phyloP scores from a whole-genome alignment of 1,139 yeast genomes.

The Pichia sp. region DNA sequence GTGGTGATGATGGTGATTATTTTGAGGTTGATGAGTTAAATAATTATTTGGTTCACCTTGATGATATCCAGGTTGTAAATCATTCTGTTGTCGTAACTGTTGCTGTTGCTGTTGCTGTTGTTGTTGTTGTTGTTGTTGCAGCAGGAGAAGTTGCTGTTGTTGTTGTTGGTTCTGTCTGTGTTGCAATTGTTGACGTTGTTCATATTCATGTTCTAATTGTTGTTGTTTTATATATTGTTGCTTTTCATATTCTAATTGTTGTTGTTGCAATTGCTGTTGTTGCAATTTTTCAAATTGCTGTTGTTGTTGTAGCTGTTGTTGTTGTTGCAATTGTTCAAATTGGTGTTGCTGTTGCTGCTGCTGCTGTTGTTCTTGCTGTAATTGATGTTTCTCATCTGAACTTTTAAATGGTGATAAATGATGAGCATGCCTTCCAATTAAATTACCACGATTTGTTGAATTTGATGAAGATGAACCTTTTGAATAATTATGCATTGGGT shows the following conservation, averaged over 20 bases:
- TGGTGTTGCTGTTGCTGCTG: constrained; percentile 3
- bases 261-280: not conserved
- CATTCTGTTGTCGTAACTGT: not conserved
- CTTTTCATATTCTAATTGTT: not conserved
- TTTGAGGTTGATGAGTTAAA: constrained; percentile 1
- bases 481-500: constrained; percentile 5
- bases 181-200: not conserved
- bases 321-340: constrained; percentile 2
- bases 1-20: constrained; percentile 3
- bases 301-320: constrained; percentile 6
- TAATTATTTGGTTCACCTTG: not conserved
- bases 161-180: constrained; percentile 1
- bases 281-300: not conserved
- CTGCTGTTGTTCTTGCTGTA: constrained; percentile 8
- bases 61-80: not conserved
- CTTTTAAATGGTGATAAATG: constrained; percentile 10
- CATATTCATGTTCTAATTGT: not conserved
- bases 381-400: constrained; percentile 1
- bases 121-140: not conserved
- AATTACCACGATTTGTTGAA: constrained; percentile 1
- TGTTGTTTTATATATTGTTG: not conserved
- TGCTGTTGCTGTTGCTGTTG: constrained; percentile 3
- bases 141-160: constrained; percentile 3
- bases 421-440: constrained; percentile 6
- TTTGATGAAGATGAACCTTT: not conserved